Base-by-base conservation (phyloP, 2,329 filamentous ascomycete species). In the Aaosphaeria arxii region DNA sequence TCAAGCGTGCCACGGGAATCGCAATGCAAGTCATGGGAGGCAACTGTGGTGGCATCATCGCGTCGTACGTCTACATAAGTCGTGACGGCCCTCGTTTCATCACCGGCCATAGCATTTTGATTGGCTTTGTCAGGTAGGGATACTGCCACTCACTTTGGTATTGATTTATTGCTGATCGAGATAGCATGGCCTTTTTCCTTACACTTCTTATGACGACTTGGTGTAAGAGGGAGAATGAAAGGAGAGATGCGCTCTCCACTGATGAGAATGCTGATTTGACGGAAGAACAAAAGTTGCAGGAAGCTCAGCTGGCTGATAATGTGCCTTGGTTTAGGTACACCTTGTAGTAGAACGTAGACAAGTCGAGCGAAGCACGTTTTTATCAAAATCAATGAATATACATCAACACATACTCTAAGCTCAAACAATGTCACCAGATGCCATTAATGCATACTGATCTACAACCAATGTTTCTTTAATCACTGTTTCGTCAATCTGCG, bases 11-110 rank as follows among this genome's bases (percentile, higher is more conserved):
- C 40, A 78, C 79, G 7, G 78, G 79, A 11, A 80, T 82, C 44
- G 78, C 78, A 30, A 79, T 82, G 74, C 77, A 80, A 53, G 74
- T 80, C 36, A 78, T 77, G 50, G 74, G 77, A 17, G 76, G 76
- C 4, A 72, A 74, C 28, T 77, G 96, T 43, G 94, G 94, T 63
- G 91, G 91, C 30, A 82, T 96, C n/a, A 78, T 82, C 44, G 72
- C 77, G 1, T 70, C 73, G 4, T 80, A 77, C 52, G 71, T 80
- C 11, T 82, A 77, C 52, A 62, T 74, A 5, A 48, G 67, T 24
- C 67, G 70, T 30, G 72, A 80, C 53, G 57, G 59, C 2, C 71
- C 73, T 31, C 59, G 72, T 30, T 80, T 76, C 56, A 69, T 71
- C 30, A 63, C 61, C 7, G 77, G 77, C 1, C 75, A 79, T 52